Evolutionary conservation across 257 asterid genomes (phyloP), one percentile per base, ranked within the genome.

Genomic region (Gardenia jasminoides): DNA sequence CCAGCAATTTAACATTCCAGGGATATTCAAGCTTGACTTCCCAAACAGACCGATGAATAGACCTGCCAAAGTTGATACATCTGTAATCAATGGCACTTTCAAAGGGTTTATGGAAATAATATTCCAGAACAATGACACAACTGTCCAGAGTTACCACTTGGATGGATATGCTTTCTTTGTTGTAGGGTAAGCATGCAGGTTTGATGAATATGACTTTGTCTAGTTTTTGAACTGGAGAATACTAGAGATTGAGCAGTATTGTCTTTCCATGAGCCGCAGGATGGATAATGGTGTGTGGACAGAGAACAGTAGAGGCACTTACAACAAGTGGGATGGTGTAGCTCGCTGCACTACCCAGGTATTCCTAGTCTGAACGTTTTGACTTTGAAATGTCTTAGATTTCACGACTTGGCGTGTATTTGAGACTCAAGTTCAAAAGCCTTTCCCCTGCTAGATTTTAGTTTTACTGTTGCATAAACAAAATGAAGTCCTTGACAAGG

Each of bases 271-370:
- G 84, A 58, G 48, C 56, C 30, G 41, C 75, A 94, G 98, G 92
- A 94, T 94, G 98, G 98, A 94, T 86, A 89, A 84, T 83, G 98
- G 98, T 80, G 86, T 85, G 46, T 94, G 98, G 98, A 91, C 94
- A 1, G 97, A 94, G 85, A 92, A 87, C 85, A 94, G 97, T 83
- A 89, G 98, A 86, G 83, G 82, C 81, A 92, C 92, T 72, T 94
- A 94, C 85, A 94, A 94, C 90, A 94, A 92, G 88, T 92, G 97
- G 98, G 98, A 94, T 56, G 93, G 97, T 43, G 98, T 94, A 85
- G 98, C 97, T 88, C 97, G 97, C 71, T 85, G 92, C 88, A 92
- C 97, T 77, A 92, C 92, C 64, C 98, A 94, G 97, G 98, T 94
- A 82, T 67, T 74, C 46, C 58, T 54, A 68, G 70, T 75, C 46